Base-by-base conservation (phyloP, 108 stramenopile species). In the Cyclotella baltica region DNA sequence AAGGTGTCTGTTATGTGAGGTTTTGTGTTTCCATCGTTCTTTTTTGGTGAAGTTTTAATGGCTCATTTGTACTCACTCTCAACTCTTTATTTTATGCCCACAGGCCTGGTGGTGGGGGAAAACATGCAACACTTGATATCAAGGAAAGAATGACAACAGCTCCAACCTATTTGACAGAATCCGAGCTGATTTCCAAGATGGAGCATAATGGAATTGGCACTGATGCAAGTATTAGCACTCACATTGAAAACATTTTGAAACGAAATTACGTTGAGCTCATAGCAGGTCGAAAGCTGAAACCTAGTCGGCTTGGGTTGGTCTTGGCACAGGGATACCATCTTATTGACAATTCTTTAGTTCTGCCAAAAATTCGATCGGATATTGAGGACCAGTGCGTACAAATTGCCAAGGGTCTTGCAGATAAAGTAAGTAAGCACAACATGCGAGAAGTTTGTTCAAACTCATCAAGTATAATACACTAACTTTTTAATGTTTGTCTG, bases 231-330 rank as follows among this genome's bases (percentile, higher is more conserved):
- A 92, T 93, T 23, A 73, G 90, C 11, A 92, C 94, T 10, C 97
- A 98, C 67, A 96, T 98, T 66, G 88, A 98, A 67, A 98, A 98
- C 58, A 90, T 98, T 62, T 69, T 85, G 30, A 94, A 92, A 43
- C 76, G 97, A 31, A 93, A 94, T 55, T 98, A 98, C 53, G 95
- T 92, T 9, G 81, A 81, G 11, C 69, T 98, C 3, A 88, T 90
- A 53, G 72, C 87, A 0, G 95, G 93, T 0, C 73, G 96, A 53
- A 90, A 89, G 20, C 80, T 97, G 5, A 52, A 89, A 71, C 98
- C 98, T 11, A 88, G 91, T 10, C 88, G 88, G 62, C 86, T 98
- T 13, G 98, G 97, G 25, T 59, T 96, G 15, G 96, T 96, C 1
- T 80, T 98, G 40, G 90, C 86, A 10, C 93, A 96, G 43, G 98